These are phyloP conservation scores for Phytophthora aleatoria DNA, from an alignment of 352 stramenopile species.

Conservation along the genomic window DNA sequence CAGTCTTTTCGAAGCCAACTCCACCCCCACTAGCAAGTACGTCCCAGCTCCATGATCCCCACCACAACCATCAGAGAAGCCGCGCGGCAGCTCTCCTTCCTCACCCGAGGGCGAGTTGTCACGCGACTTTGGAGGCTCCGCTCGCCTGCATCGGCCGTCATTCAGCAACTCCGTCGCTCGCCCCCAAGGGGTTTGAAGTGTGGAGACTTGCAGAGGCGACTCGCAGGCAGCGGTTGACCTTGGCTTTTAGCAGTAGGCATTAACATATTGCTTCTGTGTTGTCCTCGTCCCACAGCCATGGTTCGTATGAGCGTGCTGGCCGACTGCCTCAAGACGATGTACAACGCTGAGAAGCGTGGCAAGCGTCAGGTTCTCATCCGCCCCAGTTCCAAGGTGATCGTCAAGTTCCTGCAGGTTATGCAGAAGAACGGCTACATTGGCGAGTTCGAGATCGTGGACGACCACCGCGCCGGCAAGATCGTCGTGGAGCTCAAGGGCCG, in stretches of 20 bases:
- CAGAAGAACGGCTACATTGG: slow-evolving; percentile 99
- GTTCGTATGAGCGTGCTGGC: slow-evolving; percentile 99
- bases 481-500: slow-evolving; percentile 97
- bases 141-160: slow-evolving; percentile 13
- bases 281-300: slow-evolving; percentile 83
- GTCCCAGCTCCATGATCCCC: slow-evolving; percentile 6
- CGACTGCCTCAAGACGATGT: slow-evolving; percentile 99
- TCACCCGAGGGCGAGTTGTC: slow-evolving; percentile 24
- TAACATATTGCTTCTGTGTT: slow-evolving; percentile 46
- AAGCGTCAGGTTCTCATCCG: slow-evolving; percentile 99
- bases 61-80: slow-evolving; percentile 29
- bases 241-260: slow-evolving; percentile 55
- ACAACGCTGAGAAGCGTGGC: slow-evolving; percentile 99
- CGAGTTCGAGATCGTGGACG: slow-evolving; percentile 99
- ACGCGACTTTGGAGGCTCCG: slow-evolving; percentile 73
- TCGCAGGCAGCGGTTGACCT: slow-evolving; percentile 49
- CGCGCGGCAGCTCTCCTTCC: slow-evolving; percentile 22
- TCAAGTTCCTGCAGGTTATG: slow-evolving; percentile 99
- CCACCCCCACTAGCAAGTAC: slow-evolving; percentile 39
- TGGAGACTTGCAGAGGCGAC: slow-evolving; percentile 11
- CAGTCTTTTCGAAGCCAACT: slow-evolving; percentile 35
- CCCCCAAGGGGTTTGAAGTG: slow-evolving; percentile 18
- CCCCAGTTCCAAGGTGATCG: slow-evolving; percentile 99
- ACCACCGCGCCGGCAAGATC: slow-evolving; percentile 99
- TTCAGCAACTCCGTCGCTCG: slow-evolving; percentile 18